phyloP scores from a whole-genome alignment of 225 moss, liverwort and hornwort species.

The Asterella californica region DNA sequence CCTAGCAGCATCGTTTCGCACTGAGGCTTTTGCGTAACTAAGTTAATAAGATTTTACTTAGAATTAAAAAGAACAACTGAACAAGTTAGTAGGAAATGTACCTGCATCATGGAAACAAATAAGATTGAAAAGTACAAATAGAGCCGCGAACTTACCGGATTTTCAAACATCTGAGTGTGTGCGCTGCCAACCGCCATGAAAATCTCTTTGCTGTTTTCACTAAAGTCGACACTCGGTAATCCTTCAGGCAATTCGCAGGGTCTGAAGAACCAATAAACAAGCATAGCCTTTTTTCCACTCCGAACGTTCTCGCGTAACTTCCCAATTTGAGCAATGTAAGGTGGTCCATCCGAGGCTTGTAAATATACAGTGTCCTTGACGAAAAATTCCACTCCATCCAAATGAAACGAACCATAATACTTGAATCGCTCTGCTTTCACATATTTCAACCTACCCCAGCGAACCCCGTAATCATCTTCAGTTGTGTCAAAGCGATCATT shows the following conservation, averaged over 20 bases:
- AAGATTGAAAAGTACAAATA: background rate
- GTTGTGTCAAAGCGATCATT: background rate
- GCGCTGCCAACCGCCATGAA: constrained; percentile 22
- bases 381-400: constrained; percentile 17
- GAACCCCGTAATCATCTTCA: constrained; percentile 18
- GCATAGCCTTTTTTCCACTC: constrained; percentile 23
- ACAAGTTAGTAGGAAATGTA: no score
- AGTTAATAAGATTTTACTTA: no score
- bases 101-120: no score
- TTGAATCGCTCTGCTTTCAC: background rate
- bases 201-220: constrained; percentile 24
- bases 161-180: background rate
- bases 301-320: constrained; percentile 7
- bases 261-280: constrained; percentile 39
- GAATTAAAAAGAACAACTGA: no score
- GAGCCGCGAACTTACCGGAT: constrained; percentile 24
- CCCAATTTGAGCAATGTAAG: constrained; percentile 22
- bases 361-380: constrained; percentile 25
- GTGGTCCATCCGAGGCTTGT: constrained; percentile 14
- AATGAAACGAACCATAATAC: constrained; percentile 21
- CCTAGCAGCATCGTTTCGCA: no score
- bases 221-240: constrained; percentile 26
- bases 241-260: constrained; percentile 35
- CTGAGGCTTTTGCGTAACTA: no score
- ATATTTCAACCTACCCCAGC: constrained; percentile 17